Percentiles rank a stretch among this genome's conserved stretches.
These are phyloP conservation scores for Ceratopteris richardii DNA, from an alignment of 75 land plant species.

Conservation along the genomic window DNA sequence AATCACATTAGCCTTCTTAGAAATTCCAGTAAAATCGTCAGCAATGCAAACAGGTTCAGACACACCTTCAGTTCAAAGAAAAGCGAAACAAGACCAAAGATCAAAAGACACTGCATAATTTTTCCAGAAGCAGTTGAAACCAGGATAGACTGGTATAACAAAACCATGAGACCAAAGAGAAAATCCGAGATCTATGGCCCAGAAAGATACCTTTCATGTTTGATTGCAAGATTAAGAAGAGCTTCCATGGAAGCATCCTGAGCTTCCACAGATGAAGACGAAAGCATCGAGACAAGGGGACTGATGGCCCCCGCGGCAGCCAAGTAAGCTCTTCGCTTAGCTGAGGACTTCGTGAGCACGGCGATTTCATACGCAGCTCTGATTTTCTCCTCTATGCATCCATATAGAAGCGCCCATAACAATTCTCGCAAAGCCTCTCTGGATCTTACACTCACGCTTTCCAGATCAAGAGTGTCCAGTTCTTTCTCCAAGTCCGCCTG, in stretches of 20 bases:
- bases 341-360: conserved; percentile 37
- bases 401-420: conserved; percentile 21
- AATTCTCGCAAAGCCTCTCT: conserved; percentile 24
- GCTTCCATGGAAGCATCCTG: conserved; percentile 49
- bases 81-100: no score
- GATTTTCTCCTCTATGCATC: conserved; percentile 18
- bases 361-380: conserved; percentile 53
- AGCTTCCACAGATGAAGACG: conserved; percentile 18
- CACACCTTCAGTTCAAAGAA: no score
- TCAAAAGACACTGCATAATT: no score
- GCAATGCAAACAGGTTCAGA: no score
- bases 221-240: conserved; percentile 51
- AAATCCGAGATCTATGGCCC: no score
- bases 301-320: conserved; percentile 43
- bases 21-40: no score
- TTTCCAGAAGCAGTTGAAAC: no score
- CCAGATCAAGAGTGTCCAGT: no score
- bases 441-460: background rate
- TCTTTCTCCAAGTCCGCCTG: no score
- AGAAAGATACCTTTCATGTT: conserved; percentile 36
- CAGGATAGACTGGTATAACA: no score
- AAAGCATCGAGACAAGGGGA: conserved; percentile 55
- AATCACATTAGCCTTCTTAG: no score
- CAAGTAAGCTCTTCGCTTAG: conserved; percentile 33
- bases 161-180: no score